Base-by-base conservation (phyloP, 352 stramenopile species). In the Phytophthora hybrid region DNA sequence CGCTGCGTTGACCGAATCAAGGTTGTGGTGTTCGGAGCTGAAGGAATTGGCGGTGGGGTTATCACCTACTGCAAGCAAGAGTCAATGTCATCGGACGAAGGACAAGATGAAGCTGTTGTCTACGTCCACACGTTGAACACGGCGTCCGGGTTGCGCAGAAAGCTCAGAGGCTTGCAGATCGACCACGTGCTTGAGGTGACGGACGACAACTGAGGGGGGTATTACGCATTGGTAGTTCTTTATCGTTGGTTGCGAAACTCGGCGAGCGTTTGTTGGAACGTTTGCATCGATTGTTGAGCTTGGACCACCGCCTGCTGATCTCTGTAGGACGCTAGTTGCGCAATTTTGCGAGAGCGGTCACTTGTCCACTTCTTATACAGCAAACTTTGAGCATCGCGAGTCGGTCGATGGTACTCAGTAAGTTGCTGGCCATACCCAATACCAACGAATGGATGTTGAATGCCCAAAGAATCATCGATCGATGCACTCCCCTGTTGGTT, bases 121-220 rank as follows among this genome's bases (percentile, higher is more conserved):
- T 88, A 81, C 58, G 79, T 93, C 1, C 85, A 93, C 37, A 93
- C 85, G 14, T 71, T 93, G 3, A 93, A 93, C 69, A 91, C 83
- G 0, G 79, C 82, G 7, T 90, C 82, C 0, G 85, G 85, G 1
- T 63, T 93, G 19, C 52, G 78, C 37, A 80, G 85, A 16, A 93
- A 93, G 69, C 63, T 93, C 1, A 62, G 76, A 13, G 83, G 85
- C 1, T 65, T 93, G 23, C 66, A 78, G 31, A 71, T 92, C 21
- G 80, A 74, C 29, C 71, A 89, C 37, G 69, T 89, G 10, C 73
- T 91, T 14, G 67, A 57, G 23, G n/a, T 69, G n/a, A 26, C 47
- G 3, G 47, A 54, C 19, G n/a, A 31, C 47, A 23, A 29, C 8
- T 53, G 9, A 53, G 46, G 1, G 13, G 16, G 34, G 23, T 29